phyloP scores from a whole-genome alignment of 257 asterid genomes.

The Ajuga chamaepitys region DNA sequence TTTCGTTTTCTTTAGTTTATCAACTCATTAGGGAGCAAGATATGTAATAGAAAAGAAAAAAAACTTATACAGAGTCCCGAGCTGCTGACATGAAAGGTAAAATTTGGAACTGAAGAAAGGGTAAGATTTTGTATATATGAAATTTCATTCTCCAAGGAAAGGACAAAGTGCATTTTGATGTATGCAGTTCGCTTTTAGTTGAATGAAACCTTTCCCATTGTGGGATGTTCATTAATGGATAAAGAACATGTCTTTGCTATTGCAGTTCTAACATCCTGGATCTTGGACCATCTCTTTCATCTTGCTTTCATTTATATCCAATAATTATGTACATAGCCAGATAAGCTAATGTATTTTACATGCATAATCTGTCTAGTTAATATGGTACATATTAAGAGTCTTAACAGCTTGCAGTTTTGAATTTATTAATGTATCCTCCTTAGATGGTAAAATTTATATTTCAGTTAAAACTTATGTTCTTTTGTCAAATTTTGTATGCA shows the following conservation, averaged over 20 bases:
- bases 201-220: too few relatives aligned
- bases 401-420: background rate
- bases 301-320: background rate
- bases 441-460: background rate
- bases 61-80: too few relatives aligned
- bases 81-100: too few relatives aligned
- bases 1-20: background rate
- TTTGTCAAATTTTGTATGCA: background rate
- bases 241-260: background rate
- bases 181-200: too few relatives aligned
- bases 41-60: too few relatives aligned
- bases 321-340: background rate
- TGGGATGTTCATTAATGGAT: background rate
- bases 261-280: background rate
- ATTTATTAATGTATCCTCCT: background rate
- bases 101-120: too few relatives aligned
- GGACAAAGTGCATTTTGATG: too few relatives aligned
- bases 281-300: background rate
- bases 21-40: background rate
- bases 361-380: background rate
- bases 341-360: background rate
- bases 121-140: too few relatives aligned
- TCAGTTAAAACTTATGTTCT: background rate
- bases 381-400: background rate
- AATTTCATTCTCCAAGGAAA: too few relatives aligned